Evolutionary conservation across 805 yeast species (phyloP), one percentile per base, ranked within the genome.

Genomic region (Candida lessepsii): DNA sequence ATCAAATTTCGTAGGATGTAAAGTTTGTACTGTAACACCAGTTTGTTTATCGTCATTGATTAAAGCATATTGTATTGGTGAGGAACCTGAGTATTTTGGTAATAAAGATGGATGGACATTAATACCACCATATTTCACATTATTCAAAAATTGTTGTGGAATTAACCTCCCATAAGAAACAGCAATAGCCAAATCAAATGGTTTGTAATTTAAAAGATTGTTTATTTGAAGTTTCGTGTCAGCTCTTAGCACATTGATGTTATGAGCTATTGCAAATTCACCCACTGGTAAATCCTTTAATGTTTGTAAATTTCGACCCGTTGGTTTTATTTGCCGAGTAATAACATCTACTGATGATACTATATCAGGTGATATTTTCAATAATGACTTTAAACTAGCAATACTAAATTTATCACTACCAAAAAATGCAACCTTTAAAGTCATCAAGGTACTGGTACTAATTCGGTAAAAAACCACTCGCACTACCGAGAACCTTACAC

Each of bases 21-120:
- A 61, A 0, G 96, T 86, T 58, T 93, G 99, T 0, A 93, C 75
- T 0, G 96, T 78, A 13, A 88, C 95, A 0, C 98, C 99, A 0
- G 97, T 83, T 13, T 35, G 43, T 0, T 46, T 25, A 48, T 83
- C 89, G 29, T 71, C 70, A 44, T 84, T 77, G 52, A 90, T 57
- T 9, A 93, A 60, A 0, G 96, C 81, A 44, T 78, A 72, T 46
- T 91, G 98, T 3, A 93, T 63, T 0, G 99, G 99, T 1, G 96
- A 83, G 0, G 97, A 81, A 1, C 99, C 99, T 2, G 88, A 76
- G 50, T 86, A 78, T 33, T 63, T 65, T 0, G 99, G 99, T 7
- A 93, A 70, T 5, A 89, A 57, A 0, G 96, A 88, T 0, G 99
- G 99, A 57, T 93, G 99, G 1, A 93, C 88, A 55, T 93, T 93